Evolutionary conservation across 108 stramenopile species (phyloP), one percentile per base, ranked within the genome.

Genomic region (Skeletonema costatum): DNA sequence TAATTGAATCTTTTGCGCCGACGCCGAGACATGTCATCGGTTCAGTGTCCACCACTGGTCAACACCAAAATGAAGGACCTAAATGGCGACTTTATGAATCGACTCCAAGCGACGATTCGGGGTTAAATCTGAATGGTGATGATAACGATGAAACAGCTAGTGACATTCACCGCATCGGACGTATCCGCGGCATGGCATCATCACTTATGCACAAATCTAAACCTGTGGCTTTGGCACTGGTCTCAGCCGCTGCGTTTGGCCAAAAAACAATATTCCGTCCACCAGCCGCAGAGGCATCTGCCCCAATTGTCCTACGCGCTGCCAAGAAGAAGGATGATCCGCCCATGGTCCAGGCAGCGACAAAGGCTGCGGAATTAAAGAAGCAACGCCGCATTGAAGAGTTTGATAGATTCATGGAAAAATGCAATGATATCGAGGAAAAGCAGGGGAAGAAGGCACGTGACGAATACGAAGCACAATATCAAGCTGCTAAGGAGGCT

Each of bases 231-330:
- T 56, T 81, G 44, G 83, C 83, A 13, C 17, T 78, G 10, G 69
- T 65, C 3, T 68, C 77, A 38, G 76, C 61, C 12, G 61, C 77
- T 17, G 19, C 38, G 13, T 42, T 73, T 21, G 32, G 38, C 7
- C 41, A 60, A 19, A 64, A 31, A 73, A 7, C 29, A 12, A 19
- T 48, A 60, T 58, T 70, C 64, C 48, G 30, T 25, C 74, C 68
- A 21, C 69, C 64, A 21, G 64, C 85, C 5, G 88, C 88, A 0
- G 66, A 85, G 21, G 92, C 92, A 63, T 88, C 88, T 11, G 89
- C 92, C 32, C 92, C 92, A 53, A 81, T 81, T 3, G 89, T 92
- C 56, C 87, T 90, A 67, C 87, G 87, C 0, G 83, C 86, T 6
- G 77, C 85, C 31, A 84, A 89, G 64, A 63, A 81, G 41, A 87